Evolutionary conservation across 805 yeast species (phyloP).

Genomic region (Ogataea henricii): DNA sequence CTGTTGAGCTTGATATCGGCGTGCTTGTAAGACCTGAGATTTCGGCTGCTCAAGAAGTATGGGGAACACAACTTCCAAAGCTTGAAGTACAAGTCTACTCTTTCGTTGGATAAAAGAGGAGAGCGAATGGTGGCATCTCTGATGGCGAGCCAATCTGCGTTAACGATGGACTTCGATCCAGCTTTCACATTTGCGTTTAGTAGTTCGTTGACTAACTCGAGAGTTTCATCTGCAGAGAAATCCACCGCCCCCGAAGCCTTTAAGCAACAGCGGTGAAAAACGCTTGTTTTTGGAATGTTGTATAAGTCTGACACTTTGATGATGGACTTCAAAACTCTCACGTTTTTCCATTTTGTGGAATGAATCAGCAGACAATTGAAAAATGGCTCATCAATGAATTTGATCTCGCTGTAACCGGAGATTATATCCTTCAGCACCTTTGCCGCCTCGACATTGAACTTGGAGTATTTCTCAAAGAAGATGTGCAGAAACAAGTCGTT

Average conservation of each 20-base stretch:
- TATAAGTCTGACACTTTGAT: conserved; percentile 60
- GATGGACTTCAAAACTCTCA: conserved; percentile 62
- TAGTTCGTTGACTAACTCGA: conserved; percentile 33
- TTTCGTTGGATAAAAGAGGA: conserved; percentile 36
- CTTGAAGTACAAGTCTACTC: conserved; percentile 54
- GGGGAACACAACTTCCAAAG: conserved; percentile 52
- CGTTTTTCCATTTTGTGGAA: conserved; percentile 64
- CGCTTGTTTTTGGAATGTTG: conserved; percentile 62
- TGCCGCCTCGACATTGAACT: conserved; percentile 54
- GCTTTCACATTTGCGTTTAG: conserved; percentile 46
- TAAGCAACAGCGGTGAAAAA: conserved; percentile 69
- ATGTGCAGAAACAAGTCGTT: conserved; percentile 68
- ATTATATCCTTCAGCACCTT: conserved; percentile 57
- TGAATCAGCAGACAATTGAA: conserved; percentile 73
- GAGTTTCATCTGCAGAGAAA: conserved; percentile 53
- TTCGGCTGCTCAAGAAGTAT: conserved; percentile 46
- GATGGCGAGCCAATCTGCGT: conserved; percentile 83
- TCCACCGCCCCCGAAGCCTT: conserved; percentile 69
- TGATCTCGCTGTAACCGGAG: conserved; percentile 53
- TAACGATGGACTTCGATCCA: conserved; percentile 61
- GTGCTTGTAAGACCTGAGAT: conserved; percentile 43
- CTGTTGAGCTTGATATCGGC: conserved; percentile 45
- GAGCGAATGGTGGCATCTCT: conserved; percentile 73
- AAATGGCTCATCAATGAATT: conserved; percentile 75
- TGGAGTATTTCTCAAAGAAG: conserved; percentile 65